Conservation (phyloP, 306 rosid species). For the Dryas drummondii region DNA sequence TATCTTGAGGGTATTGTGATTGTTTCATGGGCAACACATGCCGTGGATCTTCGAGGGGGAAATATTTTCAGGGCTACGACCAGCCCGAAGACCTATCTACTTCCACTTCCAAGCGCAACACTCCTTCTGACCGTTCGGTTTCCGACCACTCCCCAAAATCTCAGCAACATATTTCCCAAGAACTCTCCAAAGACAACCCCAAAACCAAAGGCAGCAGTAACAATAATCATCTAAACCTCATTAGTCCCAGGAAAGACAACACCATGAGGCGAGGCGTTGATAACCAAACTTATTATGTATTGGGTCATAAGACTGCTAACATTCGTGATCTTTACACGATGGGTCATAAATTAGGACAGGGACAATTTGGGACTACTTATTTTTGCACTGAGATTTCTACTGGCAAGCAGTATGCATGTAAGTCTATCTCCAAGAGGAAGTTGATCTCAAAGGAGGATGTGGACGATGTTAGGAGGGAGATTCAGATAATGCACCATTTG, state of each 20-base stretch:
- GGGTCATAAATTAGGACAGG: constrained; percentile 88
- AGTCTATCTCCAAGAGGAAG: constrained; percentile 91
- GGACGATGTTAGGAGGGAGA: constrained; percentile 88
- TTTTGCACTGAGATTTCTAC: constrained; percentile 65
- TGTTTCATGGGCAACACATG: constrained; percentile 98
- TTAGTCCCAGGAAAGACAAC: constrained; percentile 43
- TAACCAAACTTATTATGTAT: constrained; percentile 72
- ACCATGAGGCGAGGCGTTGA: constrained; percentile 68
- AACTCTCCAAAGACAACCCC: constrained; percentile 36
- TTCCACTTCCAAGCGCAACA: constrained; percentile 46
- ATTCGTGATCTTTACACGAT: constrained; percentile 80
- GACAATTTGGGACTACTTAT: constrained; percentile 90
- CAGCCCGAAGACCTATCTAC: constrained; percentile 57
- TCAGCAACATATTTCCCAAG: constrained; percentile 39
- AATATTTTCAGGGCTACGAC: constrained; percentile 56
- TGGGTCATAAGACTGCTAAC: constrained; percentile 84
- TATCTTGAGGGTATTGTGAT: constrained; percentile 30
- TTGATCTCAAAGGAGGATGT: constrained; percentile 86
- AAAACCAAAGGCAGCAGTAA: constrained; percentile 17
- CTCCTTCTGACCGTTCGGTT: constrained; percentile 50
- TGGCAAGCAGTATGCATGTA: constrained; percentile 70
- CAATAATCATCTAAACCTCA: constrained; percentile 23
- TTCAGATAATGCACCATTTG: constrained; percentile 97
- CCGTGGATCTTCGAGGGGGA: constrained; percentile 91
- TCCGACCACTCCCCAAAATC: constrained; percentile 50